These are phyloP conservation scores for Ogataea parapolymorpha DNA, from an alignment of 805 yeast species.

Conservation along the genomic window DNA sequence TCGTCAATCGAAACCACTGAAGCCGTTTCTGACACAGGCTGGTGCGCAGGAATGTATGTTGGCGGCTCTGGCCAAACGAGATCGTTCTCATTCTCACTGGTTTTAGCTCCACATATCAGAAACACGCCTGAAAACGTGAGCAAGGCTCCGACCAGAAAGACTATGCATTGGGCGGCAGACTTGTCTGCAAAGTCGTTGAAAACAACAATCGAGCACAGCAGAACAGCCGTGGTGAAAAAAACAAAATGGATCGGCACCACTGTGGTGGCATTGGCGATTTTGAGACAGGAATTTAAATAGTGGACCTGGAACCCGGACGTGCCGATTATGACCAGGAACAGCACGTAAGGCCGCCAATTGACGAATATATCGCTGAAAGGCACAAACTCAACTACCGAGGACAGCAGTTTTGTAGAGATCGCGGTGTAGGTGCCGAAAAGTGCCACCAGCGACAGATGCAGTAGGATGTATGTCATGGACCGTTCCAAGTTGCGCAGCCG, in stretches of 20 bases:
- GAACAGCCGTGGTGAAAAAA: conserved; percentile 43
- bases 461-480: conserved; percentile 22
- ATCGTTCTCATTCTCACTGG: background rate
- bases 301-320: conserved; percentile 42
- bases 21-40: conserved; percentile 5
- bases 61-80: background rate
- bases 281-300: conserved; percentile 38
- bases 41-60: background rate
- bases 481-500: conserved; percentile 4
- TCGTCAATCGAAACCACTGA: conserved; percentile 11
- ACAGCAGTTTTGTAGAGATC: conserved; percentile 40
- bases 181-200: conserved; percentile 39
- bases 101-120: conserved; percentile 29
- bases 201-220: conserved; percentile 40
- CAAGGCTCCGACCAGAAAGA: conserved; percentile 35
- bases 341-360: conserved; percentile 31
- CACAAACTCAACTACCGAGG: conserved; percentile 31
- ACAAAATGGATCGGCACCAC: conserved; percentile 51
- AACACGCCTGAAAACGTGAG: conserved; percentile 42
- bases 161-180: conserved; percentile 17
- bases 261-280: conserved; percentile 40
- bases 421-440: conserved; percentile 48
- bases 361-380: conserved; percentile 23
- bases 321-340: conserved; percentile 31
- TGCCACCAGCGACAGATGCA: conserved; percentile 38